Evolutionary conservation across 345 rosid species (phyloP).

Genomic region (Iberis pinnata): DNA sequence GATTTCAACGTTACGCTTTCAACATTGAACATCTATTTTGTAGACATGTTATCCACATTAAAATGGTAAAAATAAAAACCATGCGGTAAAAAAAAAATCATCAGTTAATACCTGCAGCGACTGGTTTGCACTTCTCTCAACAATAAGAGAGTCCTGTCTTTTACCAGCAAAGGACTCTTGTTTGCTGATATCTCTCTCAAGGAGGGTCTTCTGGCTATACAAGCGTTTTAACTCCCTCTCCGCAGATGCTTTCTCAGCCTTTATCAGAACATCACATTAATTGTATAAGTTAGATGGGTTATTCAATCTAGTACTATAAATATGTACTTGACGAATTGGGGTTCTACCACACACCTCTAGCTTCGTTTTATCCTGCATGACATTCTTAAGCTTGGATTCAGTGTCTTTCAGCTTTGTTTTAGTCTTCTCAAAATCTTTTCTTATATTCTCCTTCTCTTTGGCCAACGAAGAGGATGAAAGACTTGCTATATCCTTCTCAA

Average conservation of each 20-base stretch:
- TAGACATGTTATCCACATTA: slow-evolving; percentile 6
- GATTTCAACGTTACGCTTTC: neutral
- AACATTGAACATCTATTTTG: neutral
- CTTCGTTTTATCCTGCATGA: slow-evolving; percentile 88
- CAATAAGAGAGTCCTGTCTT: slow-evolving; percentile 55
- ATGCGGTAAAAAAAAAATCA: slow-evolving; percentile 7
- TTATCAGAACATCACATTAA: slow-evolving; percentile 9
- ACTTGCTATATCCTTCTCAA: slow-evolving; percentile 59
- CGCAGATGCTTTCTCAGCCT: slow-evolving; percentile 85
- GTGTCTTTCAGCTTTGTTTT: slow-evolving; percentile 72
- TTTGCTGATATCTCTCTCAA: slow-evolving; percentile 77
- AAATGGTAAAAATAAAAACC: neutral
- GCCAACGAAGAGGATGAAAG: slow-evolving; percentile 58
- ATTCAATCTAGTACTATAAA: neutral
- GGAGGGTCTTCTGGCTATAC: slow-evolving; percentile 66
- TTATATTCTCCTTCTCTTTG: slow-evolving; percentile 67
- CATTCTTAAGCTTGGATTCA: slow-evolving; percentile 75
- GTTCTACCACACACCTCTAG: slow-evolving; percentile 54
- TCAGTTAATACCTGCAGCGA: slow-evolving; percentile 28
- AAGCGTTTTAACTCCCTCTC: slow-evolving; percentile 71
- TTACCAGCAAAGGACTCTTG: slow-evolving; percentile 74
- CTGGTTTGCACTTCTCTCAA: slow-evolving; percentile 43
- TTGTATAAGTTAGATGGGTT: neutral
- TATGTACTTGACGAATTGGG: neutral
- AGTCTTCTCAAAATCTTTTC: slow-evolving; percentile 80